phyloP scores from a whole-genome alignment of 495 filamentous ascomycete species.

The Penicillium cinerascens region DNA sequence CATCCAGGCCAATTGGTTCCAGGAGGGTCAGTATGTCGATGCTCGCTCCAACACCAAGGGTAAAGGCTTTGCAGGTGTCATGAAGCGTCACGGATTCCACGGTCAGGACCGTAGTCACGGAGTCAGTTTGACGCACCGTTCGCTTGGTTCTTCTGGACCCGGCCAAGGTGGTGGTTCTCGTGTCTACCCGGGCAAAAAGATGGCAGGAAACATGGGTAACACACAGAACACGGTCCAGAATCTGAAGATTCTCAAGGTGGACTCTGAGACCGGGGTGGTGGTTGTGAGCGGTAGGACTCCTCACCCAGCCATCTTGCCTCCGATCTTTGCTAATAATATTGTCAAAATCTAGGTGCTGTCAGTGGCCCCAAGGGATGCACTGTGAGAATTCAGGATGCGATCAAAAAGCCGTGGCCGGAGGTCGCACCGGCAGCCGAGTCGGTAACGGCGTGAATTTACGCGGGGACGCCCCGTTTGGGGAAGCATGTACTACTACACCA shows the following conservation, averaged over 20 bases:
- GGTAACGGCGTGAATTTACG: conserved; percentile 28
- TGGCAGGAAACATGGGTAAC: conserved; percentile 93
- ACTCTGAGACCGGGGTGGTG: conserved; percentile 78
- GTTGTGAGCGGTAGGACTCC: conserved; percentile 68
- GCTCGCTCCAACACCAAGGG: conserved; percentile 72
- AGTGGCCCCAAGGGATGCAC: conserved; percentile 79
- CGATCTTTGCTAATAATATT: conserved; percentile 8
- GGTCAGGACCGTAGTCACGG: conserved; percentile 93
- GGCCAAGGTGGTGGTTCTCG: conserved; percentile 88
- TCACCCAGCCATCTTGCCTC: background rate
- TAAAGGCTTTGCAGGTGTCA: conserved; percentile 92
- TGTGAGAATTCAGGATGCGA: conserved; percentile 83
- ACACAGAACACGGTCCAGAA: conserved; percentile 85
- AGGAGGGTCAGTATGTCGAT: conserved; percentile 87
- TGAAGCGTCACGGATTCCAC: conserved; percentile 87
- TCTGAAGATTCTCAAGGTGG: conserved; percentile 80
- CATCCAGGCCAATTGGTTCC: conserved; percentile 81
- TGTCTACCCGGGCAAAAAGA: conserved; percentile 93
- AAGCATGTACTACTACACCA: conserved; percentile 43
- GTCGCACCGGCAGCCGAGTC: conserved; percentile 39
- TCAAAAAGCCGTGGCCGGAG: conserved; percentile 83
- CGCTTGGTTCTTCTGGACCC: conserved; percentile 81
- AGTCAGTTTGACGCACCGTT: conserved; percentile 86
- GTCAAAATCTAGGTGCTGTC: conserved; percentile 56
- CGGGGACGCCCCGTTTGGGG: conserved; percentile 11